Base-by-base conservation (phyloP, 2,329 filamentous ascomycete species). In the Colletotrichum orbiculare region DNA sequence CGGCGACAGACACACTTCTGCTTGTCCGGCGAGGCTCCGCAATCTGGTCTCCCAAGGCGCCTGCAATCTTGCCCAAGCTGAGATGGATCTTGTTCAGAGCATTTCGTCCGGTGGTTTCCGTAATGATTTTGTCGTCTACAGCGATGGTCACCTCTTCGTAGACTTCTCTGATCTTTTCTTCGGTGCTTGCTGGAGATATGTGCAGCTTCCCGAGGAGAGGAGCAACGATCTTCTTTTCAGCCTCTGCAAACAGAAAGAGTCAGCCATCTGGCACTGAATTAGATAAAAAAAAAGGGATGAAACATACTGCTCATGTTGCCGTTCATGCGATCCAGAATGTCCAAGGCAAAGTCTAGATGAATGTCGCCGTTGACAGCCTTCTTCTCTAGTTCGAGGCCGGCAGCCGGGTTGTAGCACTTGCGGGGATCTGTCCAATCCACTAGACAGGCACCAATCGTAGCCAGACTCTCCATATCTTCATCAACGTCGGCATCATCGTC, bases 361-460 rank as follows among this genome's bases (percentile, higher is more conserved):
- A 95, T 89, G 74, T 94, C 90, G 8, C 91, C 91, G 68, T 91
- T 90, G 13, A 92, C 85, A 55, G 81, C 82, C 79, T 85, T 89
- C 76, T 87, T 89, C 57, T 86, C 83, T 1, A 81, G 82, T 53
- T 91, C 87, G 64, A 81, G 78, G 1, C 83, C 72, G 1, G 79
- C 71, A 5, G 78, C 81, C 69, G 80, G 84, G 61, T 76, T 85
- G 78, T 79, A 91, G 79, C 81, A 92, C 76, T 96, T 94, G 54
- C 95, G 85, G 42, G 94, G 94, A 75, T 98, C 95, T 0, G 95
- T 98, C 96, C 95, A 98, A 75, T 98, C 95, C 1, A 94, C 88
- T 8, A 98, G 81, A 72, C 94, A 95, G 3, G 92, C 89, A 1
- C 92, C 93, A 63, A 97, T 92, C 3, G 89, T 87, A 47, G 87